Base-by-base conservation (phyloP, 257 asterid genomes). In the Gentiana straminea region DNA sequence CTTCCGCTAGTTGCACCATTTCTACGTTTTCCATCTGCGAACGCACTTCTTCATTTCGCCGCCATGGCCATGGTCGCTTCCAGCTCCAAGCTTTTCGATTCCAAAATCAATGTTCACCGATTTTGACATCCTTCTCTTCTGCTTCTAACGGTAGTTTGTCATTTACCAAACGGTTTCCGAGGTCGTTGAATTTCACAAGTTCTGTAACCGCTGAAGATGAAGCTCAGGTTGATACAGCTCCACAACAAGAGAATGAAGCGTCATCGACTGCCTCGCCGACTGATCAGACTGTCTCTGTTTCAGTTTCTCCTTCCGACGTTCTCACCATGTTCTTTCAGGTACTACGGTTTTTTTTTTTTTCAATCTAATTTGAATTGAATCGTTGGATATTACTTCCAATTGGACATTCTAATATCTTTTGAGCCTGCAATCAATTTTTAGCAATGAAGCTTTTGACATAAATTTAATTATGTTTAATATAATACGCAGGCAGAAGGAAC, bases 251-350 rank as follows among this genome's bases (percentile, higher is more conserved):
- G 43, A 71, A 52, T 2, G 79, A 55, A 50, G 55, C 65, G 2
- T 51, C 75, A 32, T 44, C 75, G 39, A 51, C 75, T 8, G 62
- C 80, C 2, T 55, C 74, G 10, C 49, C 77, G 35, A 57, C 70
- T 8, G 93, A 77, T 47, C 83, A 75, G 70, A 67, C 94, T 12
- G 94, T 89, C 54, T 86, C 97, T 32, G 94, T 86, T 63, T 63
- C 95, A 1, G 89, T 83, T 49, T 86, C 95, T 51, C 84, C 95
- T 57, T 89, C 95, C 56, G 95, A 86, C 72, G 72, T 79, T 50
- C 97, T 89, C 68, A 83, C 83, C 65, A 86, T 89, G 97, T 75
- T 83, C 54, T 83, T 89, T 74, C 94, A 80, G 86, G 97, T 79
- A 46, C 39, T 54, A 24, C 24, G 24, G 24, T 0, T 24, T 24